Evolutionary conservation across 2,329 filamentous ascomycete genomes (phyloP).

Genomic region (Dothidotthia symphoricarpi): DNA sequence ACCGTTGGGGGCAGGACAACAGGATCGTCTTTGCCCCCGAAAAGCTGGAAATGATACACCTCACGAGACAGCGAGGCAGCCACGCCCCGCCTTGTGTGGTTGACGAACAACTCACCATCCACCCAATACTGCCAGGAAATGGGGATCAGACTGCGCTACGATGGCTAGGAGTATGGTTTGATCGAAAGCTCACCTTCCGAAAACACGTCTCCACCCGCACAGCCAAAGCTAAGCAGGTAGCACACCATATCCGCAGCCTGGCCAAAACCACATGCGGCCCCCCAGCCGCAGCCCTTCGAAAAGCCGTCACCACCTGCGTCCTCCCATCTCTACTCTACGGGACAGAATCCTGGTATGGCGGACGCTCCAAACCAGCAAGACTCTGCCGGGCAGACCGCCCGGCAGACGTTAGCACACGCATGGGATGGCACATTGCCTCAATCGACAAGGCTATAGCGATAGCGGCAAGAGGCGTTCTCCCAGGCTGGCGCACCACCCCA

Average conservation of each 20-base stretch:
- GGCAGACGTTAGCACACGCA: background rate
- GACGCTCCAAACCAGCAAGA: background rate
- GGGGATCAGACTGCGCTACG: slow-evolving; percentile 2
- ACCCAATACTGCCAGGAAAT: background rate
- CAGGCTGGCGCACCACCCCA: slow-evolving; percentile 3
- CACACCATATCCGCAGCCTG: slow-evolving; percentile 1
- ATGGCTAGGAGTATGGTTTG: slow-evolving; percentile 9
- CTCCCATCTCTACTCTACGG: slow-evolving; percentile 4
- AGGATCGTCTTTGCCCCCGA: slow-evolving; percentile 10
- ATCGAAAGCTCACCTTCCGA: slow-evolving; percentile 5
- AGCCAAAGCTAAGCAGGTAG: slow-evolving; percentile 1
- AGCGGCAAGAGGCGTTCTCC: slow-evolving; percentile 1
- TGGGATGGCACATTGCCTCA: slow-evolving; percentile 3
- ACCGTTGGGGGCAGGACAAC: slow-evolving; percentile 4
- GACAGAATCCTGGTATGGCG: slow-evolving; percentile 4
- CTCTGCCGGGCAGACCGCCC: background rate
- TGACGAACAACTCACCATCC: slow-evolving; percentile 2
- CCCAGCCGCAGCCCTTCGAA: slow-evolving; percentile 4
- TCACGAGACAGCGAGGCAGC: slow-evolving; percentile 3
- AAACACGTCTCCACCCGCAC: slow-evolving; percentile 1
- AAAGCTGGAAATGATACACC: slow-evolving; percentile 11
- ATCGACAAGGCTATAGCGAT: slow-evolving; percentile 2
- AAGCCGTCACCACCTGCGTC: slow-evolving; percentile 7
- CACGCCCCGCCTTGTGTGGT: slow-evolving; percentile 1
- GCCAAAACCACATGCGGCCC: slow-evolving; percentile 1